phyloP scores from a whole-genome alignment of 2,329 filamentous ascomycete species.

The Bisporella sp. region DNA sequence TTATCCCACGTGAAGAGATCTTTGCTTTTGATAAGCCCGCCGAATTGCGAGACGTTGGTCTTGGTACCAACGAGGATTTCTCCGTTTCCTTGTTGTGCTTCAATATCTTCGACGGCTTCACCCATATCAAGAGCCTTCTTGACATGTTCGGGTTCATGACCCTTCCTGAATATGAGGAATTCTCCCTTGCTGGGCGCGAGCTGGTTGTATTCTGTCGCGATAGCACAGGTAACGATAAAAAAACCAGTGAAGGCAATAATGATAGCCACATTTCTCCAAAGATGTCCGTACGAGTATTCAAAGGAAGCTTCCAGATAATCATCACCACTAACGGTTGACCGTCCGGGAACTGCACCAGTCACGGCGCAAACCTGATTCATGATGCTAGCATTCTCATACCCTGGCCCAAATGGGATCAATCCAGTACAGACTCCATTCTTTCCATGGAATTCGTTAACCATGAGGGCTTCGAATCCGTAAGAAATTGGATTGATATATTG shows the following conservation, averaged over 20 bases:
- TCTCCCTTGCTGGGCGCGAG: conserved; percentile 72
- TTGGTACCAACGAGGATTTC: no score
- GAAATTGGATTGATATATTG: conserved; percentile 56
- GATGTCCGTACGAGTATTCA: conserved; percentile 44
- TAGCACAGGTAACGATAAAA: conserved; percentile 56
- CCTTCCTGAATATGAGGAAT: conserved; percentile 69
- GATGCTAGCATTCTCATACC: conserved; percentile 39
- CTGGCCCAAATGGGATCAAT: conserved; percentile 20
- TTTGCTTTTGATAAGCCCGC: no score
- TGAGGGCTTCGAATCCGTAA: conserved; percentile 73
- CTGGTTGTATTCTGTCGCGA: conserved; percentile 53
- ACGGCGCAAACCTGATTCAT: conserved; percentile 43
- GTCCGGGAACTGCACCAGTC: conserved; percentile 49
- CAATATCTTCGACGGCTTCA: no score
- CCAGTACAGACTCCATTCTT: conserved; percentile 56
- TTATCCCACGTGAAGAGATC: conserved; percentile 28
- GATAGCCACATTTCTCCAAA: conserved; percentile 55
- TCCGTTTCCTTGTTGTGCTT: no score
- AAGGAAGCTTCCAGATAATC: conserved; percentile 48
- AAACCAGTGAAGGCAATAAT: conserved; percentile 58
- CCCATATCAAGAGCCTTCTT: no score
- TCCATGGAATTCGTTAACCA: conserved; percentile 85
- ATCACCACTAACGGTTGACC: conserved; percentile 47
- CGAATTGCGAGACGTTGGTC: no score
- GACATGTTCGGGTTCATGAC: no score